Percentiles rank a stretch among this genome's conserved stretches.
Conservation (phyloP, 805 yeast genomes). For the Kodamaea hsintzibuensis region DNA sequence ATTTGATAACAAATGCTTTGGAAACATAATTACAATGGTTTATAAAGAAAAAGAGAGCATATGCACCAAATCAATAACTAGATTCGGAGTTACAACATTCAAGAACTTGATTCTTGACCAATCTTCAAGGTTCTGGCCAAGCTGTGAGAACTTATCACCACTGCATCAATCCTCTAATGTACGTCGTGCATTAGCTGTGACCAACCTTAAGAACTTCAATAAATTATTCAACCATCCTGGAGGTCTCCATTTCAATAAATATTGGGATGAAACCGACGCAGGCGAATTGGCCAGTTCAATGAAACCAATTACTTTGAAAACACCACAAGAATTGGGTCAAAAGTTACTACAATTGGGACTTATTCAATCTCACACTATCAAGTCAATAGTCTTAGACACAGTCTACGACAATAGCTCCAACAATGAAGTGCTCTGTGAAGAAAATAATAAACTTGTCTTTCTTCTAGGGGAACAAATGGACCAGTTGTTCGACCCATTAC, state of each 20-base stretch:
- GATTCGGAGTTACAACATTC: conserved; percentile 65
- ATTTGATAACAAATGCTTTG: conserved; percentile 45
- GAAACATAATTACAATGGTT: conserved; percentile 48
- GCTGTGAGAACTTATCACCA: conserved; percentile 65
- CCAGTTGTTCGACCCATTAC: conserved; percentile 82
- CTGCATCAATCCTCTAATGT: conserved; percentile 56
- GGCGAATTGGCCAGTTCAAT: conserved; percentile 75
- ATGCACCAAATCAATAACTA: conserved; percentile 57
- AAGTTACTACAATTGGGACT: conserved; percentile 58
- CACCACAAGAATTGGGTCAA: conserved; percentile 60
- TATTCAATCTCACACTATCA: conserved; percentile 48
- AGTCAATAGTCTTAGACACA: conserved; percentile 68
- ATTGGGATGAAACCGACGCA: conserved; percentile 78
- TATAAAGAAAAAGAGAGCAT: conserved; percentile 51
- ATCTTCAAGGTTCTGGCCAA: conserved; percentile 73
- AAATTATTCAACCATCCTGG: conserved; percentile 43
- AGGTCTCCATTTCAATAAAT: conserved; percentile 10
- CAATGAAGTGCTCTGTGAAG: conserved; percentile 48
- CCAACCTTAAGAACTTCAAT: conserved; percentile 67
- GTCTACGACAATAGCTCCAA: conserved; percentile 51
- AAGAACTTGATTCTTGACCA: conserved; percentile 56
- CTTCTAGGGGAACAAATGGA: conserved; percentile 84
- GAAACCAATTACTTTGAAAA: conserved; percentile 49
- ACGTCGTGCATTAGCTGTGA: conserved; percentile 74
- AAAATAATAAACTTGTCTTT: conserved; percentile 75